A percentile compares a stretch with the other conserved stretches of the same genome.
Evolutionary conservation across 2,329 filamentous ascomycete species (phyloP).

Genomic region (Pezicula radicicola): DNA sequence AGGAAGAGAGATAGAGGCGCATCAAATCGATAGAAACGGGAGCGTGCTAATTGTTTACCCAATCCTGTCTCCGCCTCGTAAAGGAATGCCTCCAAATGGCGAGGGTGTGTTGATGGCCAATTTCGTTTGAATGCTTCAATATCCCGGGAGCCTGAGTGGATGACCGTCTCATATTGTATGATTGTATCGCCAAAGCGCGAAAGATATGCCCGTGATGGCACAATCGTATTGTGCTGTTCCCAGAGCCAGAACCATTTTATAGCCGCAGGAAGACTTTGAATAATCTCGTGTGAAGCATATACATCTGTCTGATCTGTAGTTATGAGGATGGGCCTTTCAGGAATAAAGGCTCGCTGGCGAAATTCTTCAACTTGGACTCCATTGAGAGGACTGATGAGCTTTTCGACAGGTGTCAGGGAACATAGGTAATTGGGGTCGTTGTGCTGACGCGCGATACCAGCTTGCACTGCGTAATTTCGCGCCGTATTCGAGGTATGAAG

Average conservation of each 20-base stretch:
- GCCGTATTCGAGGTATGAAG: too few species aligned
- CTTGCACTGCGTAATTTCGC: too few species aligned
- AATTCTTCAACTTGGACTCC: constrained; percentile 42
- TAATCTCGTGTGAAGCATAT: constrained; percentile 29
- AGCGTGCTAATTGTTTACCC: background rate
- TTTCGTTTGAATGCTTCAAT: background rate
- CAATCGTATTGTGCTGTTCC: background rate
- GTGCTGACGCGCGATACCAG: too few species aligned
- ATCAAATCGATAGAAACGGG: constrained; percentile 42
- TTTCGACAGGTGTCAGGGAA: constrained; percentile 5
- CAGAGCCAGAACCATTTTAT: constrained; percentile 53
- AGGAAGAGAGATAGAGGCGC: constrained; percentile 32
- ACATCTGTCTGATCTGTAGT: constrained; percentile 18
- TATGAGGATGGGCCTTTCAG: constrained; percentile 50
- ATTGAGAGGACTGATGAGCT: constrained; percentile 11
- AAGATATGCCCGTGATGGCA: constrained; percentile 28
- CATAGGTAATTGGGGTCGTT: background rate
- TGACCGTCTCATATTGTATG: constrained; percentile 57
- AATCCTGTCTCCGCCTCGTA: background rate
- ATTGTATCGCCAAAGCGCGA: constrained; percentile 39
- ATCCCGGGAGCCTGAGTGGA: constrained; percentile 2
- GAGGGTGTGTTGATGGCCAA: background rate
- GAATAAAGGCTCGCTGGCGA: constrained; percentile 47
- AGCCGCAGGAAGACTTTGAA: constrained; percentile 44
- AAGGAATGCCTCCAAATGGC: background rate